Evolutionary conservation across 2,329 filamentous ascomycete species (phyloP), one percentile per base, ranked within the genome.

Genomic region (Biscogniauxia mediterranea): DNA sequence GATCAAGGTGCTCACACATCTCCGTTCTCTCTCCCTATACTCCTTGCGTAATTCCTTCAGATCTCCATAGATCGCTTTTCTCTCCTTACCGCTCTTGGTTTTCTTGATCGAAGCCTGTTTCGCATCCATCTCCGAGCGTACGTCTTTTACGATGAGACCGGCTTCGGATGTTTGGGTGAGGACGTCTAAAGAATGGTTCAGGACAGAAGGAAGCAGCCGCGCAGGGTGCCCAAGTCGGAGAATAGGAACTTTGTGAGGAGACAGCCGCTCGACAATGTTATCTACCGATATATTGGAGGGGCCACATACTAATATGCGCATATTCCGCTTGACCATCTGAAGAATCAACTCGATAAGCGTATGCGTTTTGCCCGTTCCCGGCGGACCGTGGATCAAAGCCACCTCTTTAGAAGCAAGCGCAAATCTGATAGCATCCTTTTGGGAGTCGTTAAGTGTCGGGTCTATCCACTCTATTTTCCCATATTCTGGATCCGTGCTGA

Each of bases 231-330:
- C 95, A 0, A 99, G 85, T 1, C 95, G 89, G 42, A 98, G 85
- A 69, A 98, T 92, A 0, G 92, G 89, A 1, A 97, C 83, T 70
- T 92, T 93, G 75, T 93, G 90, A 0, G 91, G 87, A 1, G 93
- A 87, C 1, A 98, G 84, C 7, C 95, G 88, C 77, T 99, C 95
- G 8, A 97, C 93, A 61, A 99, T 96, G 72, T 99, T 99, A 82
- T 99, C 95, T 1, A 99, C 95, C 0, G 92, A 95, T 68, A 99
- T 93, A 74, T 99, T 99, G 28, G 92, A 97, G 0, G 95, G 95
- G 0, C 94, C 95, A 70, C 95, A 98, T n/a, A 98, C 94, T 1
- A 98, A 82, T 11, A 98, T 81, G 1, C 93, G 86, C 58, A 89
- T 83, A 38, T 87, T 84, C 23, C 86, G 85, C 71, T 88, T 89